Evolutionary conservation across 176 grass and related monocot genomes (phyloP).

Genomic region (Phoenix dactylifera): DNA sequence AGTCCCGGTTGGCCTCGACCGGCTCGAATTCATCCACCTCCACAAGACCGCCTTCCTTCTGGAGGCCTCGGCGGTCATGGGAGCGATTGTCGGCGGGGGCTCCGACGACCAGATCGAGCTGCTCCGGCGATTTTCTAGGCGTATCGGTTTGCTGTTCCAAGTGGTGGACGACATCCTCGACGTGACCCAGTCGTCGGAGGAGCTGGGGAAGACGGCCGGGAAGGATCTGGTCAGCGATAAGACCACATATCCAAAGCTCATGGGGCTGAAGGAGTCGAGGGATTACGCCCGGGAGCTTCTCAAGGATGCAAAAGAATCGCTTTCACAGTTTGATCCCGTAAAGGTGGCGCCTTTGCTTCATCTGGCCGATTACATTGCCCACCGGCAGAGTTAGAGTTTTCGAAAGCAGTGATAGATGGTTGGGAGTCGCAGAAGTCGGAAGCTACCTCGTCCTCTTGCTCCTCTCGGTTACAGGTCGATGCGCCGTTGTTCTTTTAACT

Average conservation of each 20-base stretch:
- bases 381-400: constrained; percentile 44
- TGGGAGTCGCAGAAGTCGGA: too few species aligned
- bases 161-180: constrained; percentile 90
- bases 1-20: constrained; percentile 37
- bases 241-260: constrained; percentile 67
- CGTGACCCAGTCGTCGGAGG: constrained; percentile 63
- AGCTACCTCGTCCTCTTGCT: too few species aligned
- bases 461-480: too few species aligned
- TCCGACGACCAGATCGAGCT: constrained; percentile 49
- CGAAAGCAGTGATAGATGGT: too few species aligned
- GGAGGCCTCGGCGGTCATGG: constrained; percentile 65
- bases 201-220: constrained; percentile 71
- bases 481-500: too few species aligned
- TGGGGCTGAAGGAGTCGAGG: constrained; percentile 54
- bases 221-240: constrained; percentile 80
- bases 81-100: constrained; percentile 58
- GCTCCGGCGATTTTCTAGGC: constrained; percentile 46
- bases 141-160: constrained; percentile 73
- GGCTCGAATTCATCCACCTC: constrained; percentile 74
- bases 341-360: constrained; percentile 62
- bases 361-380: constrained; percentile 69
- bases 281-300: constrained; percentile 62
- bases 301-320: constrained; percentile 39
- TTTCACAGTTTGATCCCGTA: constrained; percentile 43
- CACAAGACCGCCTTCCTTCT: constrained; percentile 82